A percentile compares a stretch with the other conserved stretches of the same genome.
Evolutionary conservation across 306 rosid genomes (phyloP).

Genomic region (Herpetospermum pedunculosum): DNA sequence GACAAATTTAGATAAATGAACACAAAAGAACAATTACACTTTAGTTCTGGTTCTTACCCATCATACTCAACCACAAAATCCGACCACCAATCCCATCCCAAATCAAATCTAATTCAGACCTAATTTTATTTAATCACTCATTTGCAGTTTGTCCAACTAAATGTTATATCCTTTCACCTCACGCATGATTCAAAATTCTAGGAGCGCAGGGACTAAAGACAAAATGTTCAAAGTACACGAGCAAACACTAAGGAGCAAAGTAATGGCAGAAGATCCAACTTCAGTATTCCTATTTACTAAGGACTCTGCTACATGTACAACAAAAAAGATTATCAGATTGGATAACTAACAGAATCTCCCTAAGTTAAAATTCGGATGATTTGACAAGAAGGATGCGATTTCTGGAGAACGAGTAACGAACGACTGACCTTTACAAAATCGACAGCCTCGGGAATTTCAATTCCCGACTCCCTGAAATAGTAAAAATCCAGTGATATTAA

Average conservation of each 20-base stretch:
- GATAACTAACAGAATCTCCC: not conserved
- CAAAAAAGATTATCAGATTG: not conserved
- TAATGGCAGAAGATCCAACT: not conserved
- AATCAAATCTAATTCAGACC: not conserved
- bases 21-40: not conserved
- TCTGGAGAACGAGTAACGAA: not conserved
- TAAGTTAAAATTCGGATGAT: not conserved
- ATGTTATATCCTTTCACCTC: not conserved
- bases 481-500: not conserved
- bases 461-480: conserved; percentile 50
- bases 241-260: not conserved
- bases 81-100: not conserved
- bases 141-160: not conserved
- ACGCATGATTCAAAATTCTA: not conserved
- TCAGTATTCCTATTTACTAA: not conserved
- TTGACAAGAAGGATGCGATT: not conserved
- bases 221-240: not conserved
- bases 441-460: conserved; percentile 25
- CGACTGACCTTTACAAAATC: conserved; percentile 55
- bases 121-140: not conserved
- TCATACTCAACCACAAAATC: not conserved
- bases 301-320: not conserved
- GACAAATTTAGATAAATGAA: not conserved
- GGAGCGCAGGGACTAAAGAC: not conserved
- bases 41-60: not conserved